Evolutionary conservation across 441 rosid genomes (phyloP).

Genomic region (Francoa sonchifolia): DNA sequence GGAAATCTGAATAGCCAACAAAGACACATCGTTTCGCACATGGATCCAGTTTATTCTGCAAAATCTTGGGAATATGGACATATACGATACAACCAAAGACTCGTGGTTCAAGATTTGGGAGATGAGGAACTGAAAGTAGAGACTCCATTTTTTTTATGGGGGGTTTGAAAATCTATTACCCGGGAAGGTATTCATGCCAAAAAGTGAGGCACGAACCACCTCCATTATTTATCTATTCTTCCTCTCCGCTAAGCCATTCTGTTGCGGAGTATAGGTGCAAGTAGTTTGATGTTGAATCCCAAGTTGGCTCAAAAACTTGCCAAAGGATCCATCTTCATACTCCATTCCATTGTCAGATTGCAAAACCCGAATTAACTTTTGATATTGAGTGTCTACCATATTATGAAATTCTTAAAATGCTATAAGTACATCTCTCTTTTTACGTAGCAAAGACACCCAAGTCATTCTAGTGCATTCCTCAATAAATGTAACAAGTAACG

Average conservation of each 20-base stretch:
- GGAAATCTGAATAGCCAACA: neutral
- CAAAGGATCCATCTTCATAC: neutral
- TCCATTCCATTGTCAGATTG: neutral
- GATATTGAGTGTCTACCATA: neutral
- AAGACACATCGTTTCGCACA: neutral
- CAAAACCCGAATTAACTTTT: neutral
- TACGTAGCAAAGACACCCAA: neutral
- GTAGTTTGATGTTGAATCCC: neutral
- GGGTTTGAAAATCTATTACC: neutral
- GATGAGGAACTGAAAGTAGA: neutral
- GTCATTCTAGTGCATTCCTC: conserved; percentile 1
- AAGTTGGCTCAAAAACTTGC: neutral
- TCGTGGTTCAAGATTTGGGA: neutral
- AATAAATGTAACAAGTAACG: conserved; percentile 2
- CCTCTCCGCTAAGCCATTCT: neutral
- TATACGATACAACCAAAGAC: neutral
- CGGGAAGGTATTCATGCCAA: neutral
- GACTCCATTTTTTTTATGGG: neutral
- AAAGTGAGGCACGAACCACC: neutral
- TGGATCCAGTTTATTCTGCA: neutral
- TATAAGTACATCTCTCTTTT: neutral
- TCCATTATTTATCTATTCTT: neutral
- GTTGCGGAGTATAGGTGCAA: neutral
- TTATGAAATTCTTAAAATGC: neutral
- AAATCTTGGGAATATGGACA: neutral